Evolutionary conservation across 352 stramenopile species (phyloP).

Genomic region (Aphanomyces euteiches): DNA sequence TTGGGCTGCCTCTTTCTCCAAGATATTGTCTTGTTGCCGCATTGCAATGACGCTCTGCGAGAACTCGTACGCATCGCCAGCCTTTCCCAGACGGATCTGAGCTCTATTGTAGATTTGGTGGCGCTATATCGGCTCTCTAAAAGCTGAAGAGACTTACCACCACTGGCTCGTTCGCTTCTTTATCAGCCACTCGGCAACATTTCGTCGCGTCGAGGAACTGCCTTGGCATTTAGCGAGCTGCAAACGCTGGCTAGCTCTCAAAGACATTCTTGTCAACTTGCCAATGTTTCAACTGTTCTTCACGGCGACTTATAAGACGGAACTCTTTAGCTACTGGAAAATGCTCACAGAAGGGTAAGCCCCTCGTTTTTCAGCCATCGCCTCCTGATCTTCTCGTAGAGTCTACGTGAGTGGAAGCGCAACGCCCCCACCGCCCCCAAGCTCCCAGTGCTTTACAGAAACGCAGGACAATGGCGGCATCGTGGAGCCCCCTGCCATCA

Average conservation of each 20-base stretch:
- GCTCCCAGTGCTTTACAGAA: neutral
- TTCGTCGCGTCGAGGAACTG: constrained; percentile 82
- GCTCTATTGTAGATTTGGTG: constrained; percentile 41
- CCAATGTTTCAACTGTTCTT: constrained; percentile 91
- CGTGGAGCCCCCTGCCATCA: constrained; percentile 30
- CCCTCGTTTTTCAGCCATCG: constrained; percentile 44
- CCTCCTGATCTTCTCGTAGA: constrained; percentile 16
- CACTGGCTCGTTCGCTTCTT: constrained; percentile 85
- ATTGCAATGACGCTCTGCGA: constrained; percentile 85
- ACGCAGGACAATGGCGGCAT: constrained; percentile 22
- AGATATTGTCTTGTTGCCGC: constrained; percentile 79
- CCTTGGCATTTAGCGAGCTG: constrained; percentile 91
- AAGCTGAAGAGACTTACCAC: constrained; percentile 64
- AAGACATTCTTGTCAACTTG: constrained; percentile 84
- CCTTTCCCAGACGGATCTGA: too few relatives aligned
- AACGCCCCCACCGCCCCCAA: constrained; percentile 4
- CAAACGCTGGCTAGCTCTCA: constrained; percentile 81
- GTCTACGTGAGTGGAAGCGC: constrained; percentile 29
- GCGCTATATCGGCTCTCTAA: constrained; percentile 76
- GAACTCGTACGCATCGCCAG: constrained; percentile 58
- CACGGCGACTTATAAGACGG: constrained; percentile 81
- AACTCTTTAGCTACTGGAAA: constrained; percentile 90
- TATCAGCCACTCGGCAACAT: constrained; percentile 71
- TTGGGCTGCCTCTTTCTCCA: constrained; percentile 79
- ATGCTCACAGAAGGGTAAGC: constrained; percentile 70